These are phyloP conservation scores for Saururus chinensis DNA, from an alignment of 164 flowering plant species.

Conservation along the genomic window DNA sequence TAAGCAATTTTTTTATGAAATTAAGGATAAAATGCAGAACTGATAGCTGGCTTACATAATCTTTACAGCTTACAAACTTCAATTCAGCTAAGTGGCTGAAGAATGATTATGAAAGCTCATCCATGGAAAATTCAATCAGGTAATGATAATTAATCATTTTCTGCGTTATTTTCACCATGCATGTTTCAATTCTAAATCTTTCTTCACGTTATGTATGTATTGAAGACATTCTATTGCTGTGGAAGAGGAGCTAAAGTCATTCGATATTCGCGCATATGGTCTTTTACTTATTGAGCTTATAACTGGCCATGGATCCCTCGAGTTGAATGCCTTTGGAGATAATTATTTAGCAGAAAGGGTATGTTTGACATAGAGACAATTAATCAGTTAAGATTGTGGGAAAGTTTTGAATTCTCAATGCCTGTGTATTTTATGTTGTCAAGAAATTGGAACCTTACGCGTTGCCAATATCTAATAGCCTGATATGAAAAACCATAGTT, in stretches of 20 bases:
- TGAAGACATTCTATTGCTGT: slow-evolving; percentile 11
- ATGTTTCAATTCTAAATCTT: background rate
- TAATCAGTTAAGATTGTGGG: background rate
- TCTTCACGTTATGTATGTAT: slow-evolving; percentile 1
- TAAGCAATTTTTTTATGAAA: background rate
- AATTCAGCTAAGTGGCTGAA: slow-evolving; percentile 21
- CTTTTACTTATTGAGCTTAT: slow-evolving; percentile 35
- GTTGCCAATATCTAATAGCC: background rate
- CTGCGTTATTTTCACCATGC: no score
- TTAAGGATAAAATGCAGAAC: background rate
- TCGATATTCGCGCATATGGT: slow-evolving; percentile 32
- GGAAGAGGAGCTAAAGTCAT: slow-evolving; percentile 13
- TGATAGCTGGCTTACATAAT: background rate
- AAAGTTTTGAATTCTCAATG: background rate
- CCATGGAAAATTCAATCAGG: slow-evolving; percentile 6
- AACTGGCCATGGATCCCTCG: slow-evolving; percentile 20
- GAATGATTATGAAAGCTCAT: slow-evolving; percentile 8
- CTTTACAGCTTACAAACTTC: slow-evolving; percentile 23
- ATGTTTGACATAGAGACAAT: background rate
- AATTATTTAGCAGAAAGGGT: slow-evolving; percentile 9
- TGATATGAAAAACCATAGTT: background rate
- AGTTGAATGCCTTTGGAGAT: slow-evolving; percentile 3
- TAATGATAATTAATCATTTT: slow-evolving; percentile 4
- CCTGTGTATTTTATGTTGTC: background rate
- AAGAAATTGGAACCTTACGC: background rate